phyloP scores from a whole-genome alignment of 352 stramenopile genomes.

The Phytophthora pistaciae region DNA sequence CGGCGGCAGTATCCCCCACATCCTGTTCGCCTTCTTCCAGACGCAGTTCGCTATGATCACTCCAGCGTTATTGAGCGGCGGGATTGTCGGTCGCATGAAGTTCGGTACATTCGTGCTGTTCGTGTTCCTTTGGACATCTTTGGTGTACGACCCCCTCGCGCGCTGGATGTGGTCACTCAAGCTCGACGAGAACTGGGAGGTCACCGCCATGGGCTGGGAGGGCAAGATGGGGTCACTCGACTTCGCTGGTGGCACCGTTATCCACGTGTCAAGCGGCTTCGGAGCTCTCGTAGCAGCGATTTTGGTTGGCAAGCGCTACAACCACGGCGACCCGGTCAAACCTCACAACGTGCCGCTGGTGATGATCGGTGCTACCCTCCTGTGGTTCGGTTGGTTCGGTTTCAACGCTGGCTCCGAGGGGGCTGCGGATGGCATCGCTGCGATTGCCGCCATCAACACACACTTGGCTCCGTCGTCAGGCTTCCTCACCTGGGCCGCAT shows the following conservation, averaged over 20 bases:
- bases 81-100: conserved; percentile 87
- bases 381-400: conserved; percentile 86
- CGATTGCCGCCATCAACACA: conserved; percentile 71
- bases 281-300: conserved; percentile 65
- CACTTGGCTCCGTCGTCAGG: conserved; percentile 62
- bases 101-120: conserved; percentile 84
- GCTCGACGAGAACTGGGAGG: conserved; percentile 64
- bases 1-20: conserved; percentile 68
- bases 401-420: conserved; percentile 78
- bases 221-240: conserved; percentile 73
- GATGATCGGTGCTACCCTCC: conserved; percentile 73
- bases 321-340: conserved; percentile 68
- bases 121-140: conserved; percentile 76
- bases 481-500: conserved; percentile 67
- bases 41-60: conserved; percentile 87
- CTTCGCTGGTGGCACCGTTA: conserved; percentile 81
- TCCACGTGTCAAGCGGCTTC: conserved; percentile 78
- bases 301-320: conserved; percentile 74
- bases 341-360: conserved; percentile 82
- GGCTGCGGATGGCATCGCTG: conserved; percentile 62
- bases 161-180: conserved; percentile 86
- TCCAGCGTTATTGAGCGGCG: conserved; percentile 74
- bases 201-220: conserved; percentile 61
- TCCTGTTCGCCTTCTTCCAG: conserved; percentile 85
- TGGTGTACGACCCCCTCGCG: conserved; percentile 87